Evolutionary conservation across 2,329 filamentous ascomycete species (phyloP), one percentile per base, ranked within the genome.

Genomic region (Aspergillus brunneoviolaceus): DNA sequence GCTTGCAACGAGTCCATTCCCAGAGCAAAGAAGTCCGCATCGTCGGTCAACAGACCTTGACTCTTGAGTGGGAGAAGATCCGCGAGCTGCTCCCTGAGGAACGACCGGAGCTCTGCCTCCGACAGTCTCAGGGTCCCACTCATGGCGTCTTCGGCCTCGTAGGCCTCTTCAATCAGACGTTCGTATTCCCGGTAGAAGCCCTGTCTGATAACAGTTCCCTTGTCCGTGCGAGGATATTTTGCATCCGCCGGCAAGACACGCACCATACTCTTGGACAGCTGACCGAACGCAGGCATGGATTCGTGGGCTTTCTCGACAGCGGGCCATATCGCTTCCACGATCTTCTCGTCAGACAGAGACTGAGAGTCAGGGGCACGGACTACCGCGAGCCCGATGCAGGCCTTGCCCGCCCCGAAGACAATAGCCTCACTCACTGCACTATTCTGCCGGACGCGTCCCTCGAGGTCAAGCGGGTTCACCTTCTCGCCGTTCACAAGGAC

Each of bases 1-100:
- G 83, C 81, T 60, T 85, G 82, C n/a, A 88, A 70, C 29, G 81
- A 84, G 68, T 88, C 86, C 19, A 87, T 76, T 0, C 85, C 85
- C 0, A 80, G 72, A 0, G 77, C 70, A 65, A 88, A 88, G 67
- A 89, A 84, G 67, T 88, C 86, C 0, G 80, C 79, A 29, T 81
- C 79, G 50, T 76, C 71, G 9, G 72, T 61, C 14, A 69, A 35
- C 14, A 55, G 54, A 49, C 49, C 39, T 2, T 27, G 51, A 3
- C 69, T 63, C 27, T 66, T 69, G 7, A 65, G 60, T 0, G 66
- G 58, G 3, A 77, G 48, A 0, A 70, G 61, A 27, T 67, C 62
- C 55, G 50, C 63, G 2, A 78, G 66, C 12, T 74, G 69, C 27
- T 67, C 61, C 3, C 66, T 68, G 25, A 81, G 62, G 47, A 78